Evolutionary conservation across 371 early-diverging fungal genomes (phyloP).

Genomic region (Haplosporangium sp.): DNA sequence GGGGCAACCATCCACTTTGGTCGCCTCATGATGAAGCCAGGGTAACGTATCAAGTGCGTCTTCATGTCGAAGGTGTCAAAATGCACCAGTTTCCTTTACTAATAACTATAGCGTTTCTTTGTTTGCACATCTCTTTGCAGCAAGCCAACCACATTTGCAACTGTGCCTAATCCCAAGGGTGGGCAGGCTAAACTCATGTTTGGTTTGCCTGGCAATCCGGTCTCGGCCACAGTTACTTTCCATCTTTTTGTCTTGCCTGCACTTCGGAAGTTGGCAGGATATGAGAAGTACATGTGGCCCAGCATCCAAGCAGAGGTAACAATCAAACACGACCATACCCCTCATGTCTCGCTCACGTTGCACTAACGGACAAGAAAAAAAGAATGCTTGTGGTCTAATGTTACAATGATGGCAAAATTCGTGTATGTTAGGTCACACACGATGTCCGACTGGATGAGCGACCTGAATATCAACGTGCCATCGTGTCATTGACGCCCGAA

Average conservation of each 20-base stretch:
- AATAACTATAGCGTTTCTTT: neutral
- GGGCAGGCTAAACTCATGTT: slow-evolving; percentile 72
- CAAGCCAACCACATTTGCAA: slow-evolving; percentile 95
- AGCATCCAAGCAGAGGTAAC: slow-evolving; percentile 73
- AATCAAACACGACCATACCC: neutral
- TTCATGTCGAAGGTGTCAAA: too few species aligned
- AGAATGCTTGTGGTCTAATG: too few species aligned
- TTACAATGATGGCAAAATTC: neutral
- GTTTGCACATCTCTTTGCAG: slow-evolving; percentile 44
- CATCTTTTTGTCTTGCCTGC: slow-evolving; percentile 91
- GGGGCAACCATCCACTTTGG: slow-evolving; percentile 88
- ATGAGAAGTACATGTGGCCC: slow-evolving; percentile 56
- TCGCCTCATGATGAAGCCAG: slow-evolving; percentile 93
- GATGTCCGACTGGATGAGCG: slow-evolving; percentile 76
- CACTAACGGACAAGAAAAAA: too few species aligned
- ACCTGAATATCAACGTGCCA: slow-evolving; percentile 88
- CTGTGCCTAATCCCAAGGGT: slow-evolving; percentile 58
- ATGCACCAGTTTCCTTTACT: neutral
- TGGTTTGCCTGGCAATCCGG: slow-evolving; percentile 94
- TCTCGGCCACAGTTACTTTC: slow-evolving; percentile 89
- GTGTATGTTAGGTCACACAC: slow-evolving; percentile 38
- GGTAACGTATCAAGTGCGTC: slow-evolving; percentile 55
- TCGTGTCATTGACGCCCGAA: slow-evolving; percentile 52
- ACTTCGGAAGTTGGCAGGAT: slow-evolving; percentile 80
- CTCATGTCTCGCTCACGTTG: neutral